Percentiles rank a stretch among this genome's conserved stretches.
These are phyloP conservation scores for Bacterosira constricta DNA, from an alignment of 108 stramenopile genomes.

Conservation along the genomic window DNA sequence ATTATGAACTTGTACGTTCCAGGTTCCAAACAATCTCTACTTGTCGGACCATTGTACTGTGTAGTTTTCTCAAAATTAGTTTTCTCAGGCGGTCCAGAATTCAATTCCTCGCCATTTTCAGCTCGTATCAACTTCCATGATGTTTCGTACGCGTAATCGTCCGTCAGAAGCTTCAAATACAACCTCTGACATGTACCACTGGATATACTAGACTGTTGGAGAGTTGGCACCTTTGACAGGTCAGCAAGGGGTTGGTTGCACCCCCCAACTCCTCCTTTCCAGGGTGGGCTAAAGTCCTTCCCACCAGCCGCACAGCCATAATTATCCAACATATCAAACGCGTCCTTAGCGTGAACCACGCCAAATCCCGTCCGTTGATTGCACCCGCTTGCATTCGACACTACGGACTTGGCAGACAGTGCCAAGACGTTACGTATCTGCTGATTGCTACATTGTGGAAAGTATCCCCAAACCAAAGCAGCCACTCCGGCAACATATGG, in stretches of 20 bases:
- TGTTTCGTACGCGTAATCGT: conserved; percentile 10
- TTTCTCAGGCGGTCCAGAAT: background rate
- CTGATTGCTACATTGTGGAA: conserved; percentile 46
- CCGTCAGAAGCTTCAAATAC: conserved; percentile 2
- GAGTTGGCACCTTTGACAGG: background rate
- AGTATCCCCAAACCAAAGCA: conserved; percentile 55
- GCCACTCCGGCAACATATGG: conserved; percentile 68
- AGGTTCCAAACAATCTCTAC: conserved; percentile 1
- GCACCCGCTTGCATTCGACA: conserved; percentile 5
- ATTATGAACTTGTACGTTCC: conserved; percentile 20
- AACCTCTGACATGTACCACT: background rate
- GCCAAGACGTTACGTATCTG: conserved; percentile 55
- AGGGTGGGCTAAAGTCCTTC: conserved; percentile 16
- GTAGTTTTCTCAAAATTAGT: background rate
- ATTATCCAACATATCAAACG: conserved; percentile 38
- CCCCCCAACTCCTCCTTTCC: conserved; percentile 29
- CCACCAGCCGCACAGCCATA: conserved; percentile 39
- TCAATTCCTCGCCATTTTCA: background rate
- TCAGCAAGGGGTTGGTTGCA: conserved; percentile 17
- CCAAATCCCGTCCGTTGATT: conserved; percentile 37
- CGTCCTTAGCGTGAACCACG: conserved; percentile 44
- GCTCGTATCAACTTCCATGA: conserved; percentile 8
- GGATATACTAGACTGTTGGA: background rate
- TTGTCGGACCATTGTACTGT: background rate
- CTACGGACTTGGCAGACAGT: conserved; percentile 18